Conservation (phyloP, 2,329 filamentous ascomycete genomes). For the Juglanconis sp. region DNA sequence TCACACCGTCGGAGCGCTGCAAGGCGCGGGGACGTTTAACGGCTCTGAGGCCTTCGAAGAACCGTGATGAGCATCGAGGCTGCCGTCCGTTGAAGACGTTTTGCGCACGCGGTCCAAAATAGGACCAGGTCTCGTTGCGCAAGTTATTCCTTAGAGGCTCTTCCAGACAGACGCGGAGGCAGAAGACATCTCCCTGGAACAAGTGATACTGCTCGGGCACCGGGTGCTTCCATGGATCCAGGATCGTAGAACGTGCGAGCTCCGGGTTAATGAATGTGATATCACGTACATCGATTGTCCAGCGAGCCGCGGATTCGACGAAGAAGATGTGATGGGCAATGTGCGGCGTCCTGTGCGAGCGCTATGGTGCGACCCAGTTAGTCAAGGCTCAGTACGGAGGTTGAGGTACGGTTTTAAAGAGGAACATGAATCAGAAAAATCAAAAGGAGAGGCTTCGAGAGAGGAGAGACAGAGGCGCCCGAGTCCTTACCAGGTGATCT, state of each 20-base stretch:
- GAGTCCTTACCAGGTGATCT: neutral
- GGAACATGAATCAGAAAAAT: neutral
- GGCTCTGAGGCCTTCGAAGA: conserved; percentile 12
- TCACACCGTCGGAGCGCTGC: neutral
- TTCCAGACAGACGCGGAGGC: conserved; percentile 26
- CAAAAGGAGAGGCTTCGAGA: neutral
- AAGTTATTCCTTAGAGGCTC: conserved; percentile 6
- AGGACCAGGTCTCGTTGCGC: conserved; percentile 10
- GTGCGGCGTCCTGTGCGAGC: neutral
- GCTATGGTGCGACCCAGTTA: neutral
- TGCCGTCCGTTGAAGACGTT: conserved; percentile 15
- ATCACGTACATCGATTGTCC: conserved; percentile 25
- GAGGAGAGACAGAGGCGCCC: too few species aligned
- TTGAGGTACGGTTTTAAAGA: neutral
- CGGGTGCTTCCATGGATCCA: conserved; percentile 24
- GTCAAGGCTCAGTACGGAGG: neutral
- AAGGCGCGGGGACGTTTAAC: neutral
- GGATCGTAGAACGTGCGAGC: conserved; percentile 26
- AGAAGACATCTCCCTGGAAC: conserved; percentile 22
- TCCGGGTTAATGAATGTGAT: conserved; percentile 26
- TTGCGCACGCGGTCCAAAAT: conserved; percentile 21
- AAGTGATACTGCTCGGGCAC: conserved; percentile 14
- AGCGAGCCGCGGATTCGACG: neutral
- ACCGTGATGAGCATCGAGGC: conserved; percentile 13
- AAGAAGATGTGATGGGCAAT: conserved; percentile 2